phyloP scores from a whole-genome alignment of 2,329 filamentous ascomycete genomes.

The Fusarium algeriense region DNA sequence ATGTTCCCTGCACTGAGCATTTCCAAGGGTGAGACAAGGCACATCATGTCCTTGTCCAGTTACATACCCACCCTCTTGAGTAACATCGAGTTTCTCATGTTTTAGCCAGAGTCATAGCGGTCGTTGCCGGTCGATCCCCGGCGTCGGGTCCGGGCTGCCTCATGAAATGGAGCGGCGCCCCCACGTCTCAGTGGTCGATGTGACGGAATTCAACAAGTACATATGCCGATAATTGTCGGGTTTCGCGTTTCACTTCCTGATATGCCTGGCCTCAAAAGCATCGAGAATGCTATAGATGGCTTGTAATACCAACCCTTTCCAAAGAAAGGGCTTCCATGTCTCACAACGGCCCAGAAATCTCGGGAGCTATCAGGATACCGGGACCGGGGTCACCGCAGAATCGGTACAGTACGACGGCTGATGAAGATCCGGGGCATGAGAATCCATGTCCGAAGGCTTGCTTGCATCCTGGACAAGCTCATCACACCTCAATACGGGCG shows the following conservation, averaged over 20 bases:
- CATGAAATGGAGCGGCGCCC: not conserved
- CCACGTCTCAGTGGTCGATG: not conserved
- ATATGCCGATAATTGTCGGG: slow-evolving; percentile 11
- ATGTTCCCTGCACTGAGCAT: not conserved
- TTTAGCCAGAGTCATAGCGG: slow-evolving; percentile 23
- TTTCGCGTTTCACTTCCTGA: slow-evolving; percentile 13
- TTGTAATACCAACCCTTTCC: slow-evolving; percentile 6
- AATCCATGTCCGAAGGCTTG: slow-evolving; percentile 18
- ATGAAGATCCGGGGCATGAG: slow-evolving; percentile 4
- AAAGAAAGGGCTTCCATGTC: slow-evolving; percentile 24
- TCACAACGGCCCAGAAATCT: slow-evolving; percentile 25
- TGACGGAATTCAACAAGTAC: not conserved
- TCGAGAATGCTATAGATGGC: not conserved
- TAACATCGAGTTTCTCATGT: not conserved
- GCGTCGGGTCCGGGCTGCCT: not conserved
- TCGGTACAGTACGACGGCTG: slow-evolving; percentile 27
- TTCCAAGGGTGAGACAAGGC: not conserved
- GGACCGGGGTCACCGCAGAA: slow-evolving; percentile 27
- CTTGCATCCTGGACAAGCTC: not conserved
- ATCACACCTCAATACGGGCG: slow-evolving; percentile 2
- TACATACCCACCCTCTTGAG: not conserved
- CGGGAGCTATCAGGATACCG: not conserved
- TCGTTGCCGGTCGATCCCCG: slow-evolving; percentile 30
- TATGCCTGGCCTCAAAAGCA: slow-evolving; percentile 3
- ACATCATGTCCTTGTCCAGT: not conserved